A percentile compares a stretch with the other conserved stretches of the same genome.
phyloP scores from a whole-genome alignment of 768 basidiomycete species.

The Tylopilus subfusipes region DNA sequence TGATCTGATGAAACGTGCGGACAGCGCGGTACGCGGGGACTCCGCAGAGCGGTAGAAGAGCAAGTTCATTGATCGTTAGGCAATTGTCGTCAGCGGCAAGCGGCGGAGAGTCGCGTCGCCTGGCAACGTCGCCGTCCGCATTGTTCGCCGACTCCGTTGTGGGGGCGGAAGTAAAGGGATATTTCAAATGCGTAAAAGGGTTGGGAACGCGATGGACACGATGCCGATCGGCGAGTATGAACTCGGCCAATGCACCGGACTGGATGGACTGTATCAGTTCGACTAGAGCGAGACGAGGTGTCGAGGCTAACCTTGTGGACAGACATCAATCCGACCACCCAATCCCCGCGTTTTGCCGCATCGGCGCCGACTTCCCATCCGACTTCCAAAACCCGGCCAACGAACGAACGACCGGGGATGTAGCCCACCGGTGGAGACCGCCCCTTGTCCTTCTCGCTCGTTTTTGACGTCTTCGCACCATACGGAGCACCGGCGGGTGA shows the following conservation, averaged over 20 bases:
- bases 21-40: slow-evolving; percentile 82
- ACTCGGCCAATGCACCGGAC: slow-evolving; percentile 89
- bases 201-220: slow-evolving; percentile 71
- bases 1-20: slow-evolving; percentile 52
- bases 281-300: slow-evolving; percentile 1
- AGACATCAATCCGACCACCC: slow-evolving; percentile 81
- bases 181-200: slow-evolving; percentile 41
- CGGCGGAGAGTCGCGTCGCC: slow-evolving; percentile 8
- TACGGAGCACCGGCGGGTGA: slow-evolving; percentile 19
- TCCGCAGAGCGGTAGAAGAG: slow-evolving; percentile 75
- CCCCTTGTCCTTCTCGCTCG: slow-evolving; percentile 26
- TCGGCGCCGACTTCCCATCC: slow-evolving; percentile 62
- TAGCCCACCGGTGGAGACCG: slow-evolving; percentile 50
- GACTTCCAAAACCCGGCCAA: slow-evolving; percentile 77
- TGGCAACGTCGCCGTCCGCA: slow-evolving; percentile 6
- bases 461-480: slow-evolving; percentile 16
- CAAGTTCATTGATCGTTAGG: slow-evolving; percentile 67
- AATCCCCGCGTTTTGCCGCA: slow-evolving; percentile 71
- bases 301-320: slow-evolving; percentile 63
- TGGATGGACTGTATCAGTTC: slow-evolving; percentile 29
- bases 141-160: slow-evolving; percentile 9
- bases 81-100: slow-evolving; percentile 9
- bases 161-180: slow-evolving; percentile 17
- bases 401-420: slow-evolving; percentile 84
- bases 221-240: slow-evolving; percentile 77